Evolutionary conservation across 495 filamentous ascomycete genomes (phyloP), one percentile per base, ranked within the genome.

Genomic region (Lichenothelia convexa): DNA sequence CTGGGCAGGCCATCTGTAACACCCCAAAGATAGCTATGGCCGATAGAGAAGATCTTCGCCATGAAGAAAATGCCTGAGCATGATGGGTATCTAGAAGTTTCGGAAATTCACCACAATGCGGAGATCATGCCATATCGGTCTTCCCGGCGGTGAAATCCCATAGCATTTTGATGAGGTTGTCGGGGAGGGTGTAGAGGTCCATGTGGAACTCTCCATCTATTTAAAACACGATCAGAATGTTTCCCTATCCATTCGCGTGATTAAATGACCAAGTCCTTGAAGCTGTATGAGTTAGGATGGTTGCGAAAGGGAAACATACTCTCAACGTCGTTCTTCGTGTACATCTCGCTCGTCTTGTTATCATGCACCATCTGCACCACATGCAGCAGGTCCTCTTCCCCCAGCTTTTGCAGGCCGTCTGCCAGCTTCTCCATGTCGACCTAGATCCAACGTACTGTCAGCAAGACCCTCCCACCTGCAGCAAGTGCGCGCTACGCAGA

Each of bases 281-380:
- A n/a, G n/a, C n/a, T n/a, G 24, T 11, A 13, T 29, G 15, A 11
- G 15, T 13, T 29, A 32, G 36, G 29, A 15, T 13, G 13, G 3
- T 34, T 31, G 7, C 1, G 22, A 7, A 24, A 30, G 35, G 20
- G 35, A 24, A 9, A 26, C 31, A 62, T 59, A 87, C 82, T 74
- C 45, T 99, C 91, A 27, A 93, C 70, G 56, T 99, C 92, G 42
- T 94, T 95, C 61, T 92, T 92, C 27, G 82, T 86, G 54, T 93
- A 93, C 1, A 89, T 93, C 21, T 89, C 81, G 1, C 77, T 64
- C 0, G 72, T 71, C 65, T 95, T 95, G 54, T 93, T 76, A 53
- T 99, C 91, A 50, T 95, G 89, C 33, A 99, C 81, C 76, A 99
- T 79, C 61, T 93, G 84, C 36, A 99, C 87, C 9, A 95, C 83